Conservation (phyloP, 2,329 filamentous ascomycete species). For the Neofusicoccum ribis region DNA sequence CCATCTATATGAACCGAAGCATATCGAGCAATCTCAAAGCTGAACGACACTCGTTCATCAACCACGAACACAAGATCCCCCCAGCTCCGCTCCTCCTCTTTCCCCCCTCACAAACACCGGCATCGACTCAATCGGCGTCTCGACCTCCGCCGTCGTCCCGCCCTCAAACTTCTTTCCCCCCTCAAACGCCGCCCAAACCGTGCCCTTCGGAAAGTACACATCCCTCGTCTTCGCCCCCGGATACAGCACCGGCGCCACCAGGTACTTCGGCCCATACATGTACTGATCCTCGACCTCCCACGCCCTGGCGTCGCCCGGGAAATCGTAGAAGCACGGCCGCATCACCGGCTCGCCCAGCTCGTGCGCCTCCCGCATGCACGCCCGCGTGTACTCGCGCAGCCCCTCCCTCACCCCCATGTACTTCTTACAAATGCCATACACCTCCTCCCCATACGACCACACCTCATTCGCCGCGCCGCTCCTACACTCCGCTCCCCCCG, state of each 20-base stretch:
- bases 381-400: conserved; percentile 59
- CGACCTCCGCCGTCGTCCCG: conserved; percentile 42
- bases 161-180: conserved; percentile 34
- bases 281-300: conserved; percentile 65
- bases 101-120: conserved; percentile 45
- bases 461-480: conserved; percentile 62
- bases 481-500: conserved; percentile 38
- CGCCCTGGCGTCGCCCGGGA: conserved; percentile 53
- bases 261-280: conserved; percentile 62
- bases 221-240: conserved; percentile 46
- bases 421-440: conserved; percentile 60
- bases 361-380: conserved; percentile 61
- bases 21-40: no score
- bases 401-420: conserved; percentile 61
- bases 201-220: conserved; percentile 56
- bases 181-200: conserved; percentile 47
- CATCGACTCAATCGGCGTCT: conserved; percentile 49
- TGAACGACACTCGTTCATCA: no score
- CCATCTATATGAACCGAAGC: no score
- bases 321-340: conserved; percentile 64
- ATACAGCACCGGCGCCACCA: conserved; percentile 59
- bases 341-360: conserved; percentile 63
- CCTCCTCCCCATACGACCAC: conserved; percentile 64
- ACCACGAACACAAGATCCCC: no score
- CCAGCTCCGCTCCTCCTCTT: no score